Percentiles rank a stretch among this genome's conserved stretches.
Conservation (phyloP, 1,139 yeast species). For the Pichia sp. region DNA sequence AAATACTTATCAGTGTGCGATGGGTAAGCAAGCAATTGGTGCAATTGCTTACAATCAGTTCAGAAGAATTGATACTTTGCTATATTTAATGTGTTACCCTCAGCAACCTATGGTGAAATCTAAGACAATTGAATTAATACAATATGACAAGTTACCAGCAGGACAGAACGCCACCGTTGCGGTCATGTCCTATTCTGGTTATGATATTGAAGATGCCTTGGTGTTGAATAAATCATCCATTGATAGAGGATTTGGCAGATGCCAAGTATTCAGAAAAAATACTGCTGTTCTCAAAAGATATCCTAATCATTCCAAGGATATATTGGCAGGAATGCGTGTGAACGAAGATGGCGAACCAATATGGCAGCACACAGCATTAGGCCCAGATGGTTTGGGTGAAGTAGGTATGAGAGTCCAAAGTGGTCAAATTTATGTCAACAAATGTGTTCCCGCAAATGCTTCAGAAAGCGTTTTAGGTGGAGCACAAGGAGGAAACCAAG, state of each 20-base stretch:
- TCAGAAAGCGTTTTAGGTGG: conserved; percentile 65
- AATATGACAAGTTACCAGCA: conserved; percentile 95
- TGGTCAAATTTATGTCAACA: conserved; percentile 92
- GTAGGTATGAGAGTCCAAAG: conserved; percentile 88
- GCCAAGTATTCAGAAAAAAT: conserved; percentile 93
- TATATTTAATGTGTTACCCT: conserved; percentile 95
- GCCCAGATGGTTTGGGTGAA: conserved; percentile 95
- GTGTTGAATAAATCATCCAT: conserved; percentile 88
- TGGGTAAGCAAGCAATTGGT: conserved; percentile 99
- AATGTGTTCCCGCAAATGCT: conserved; percentile 85
- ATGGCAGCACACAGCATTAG: conserved; percentile 80
- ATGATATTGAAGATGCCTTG: conserved; percentile 98
- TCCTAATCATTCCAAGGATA: conserved; percentile 90
- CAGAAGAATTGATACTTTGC: conserved; percentile 87
- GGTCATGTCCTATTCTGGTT: conserved; percentile 98
- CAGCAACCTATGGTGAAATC: conserved; percentile 99
- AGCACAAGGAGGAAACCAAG: conserved; percentile 28
- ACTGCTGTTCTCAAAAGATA: conserved; percentile 86
- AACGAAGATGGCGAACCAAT: conserved; percentile 77
- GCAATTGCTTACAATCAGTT: conserved; percentile 97
- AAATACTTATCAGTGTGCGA: conserved; percentile 98
- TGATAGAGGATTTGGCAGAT: conserved; percentile 96
- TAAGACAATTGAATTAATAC: conserved; percentile 90
- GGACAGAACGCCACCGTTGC: conserved; percentile 99
- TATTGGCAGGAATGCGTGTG: conserved; percentile 85